Percentiles rank a stretch among this genome's conserved stretches.
These are phyloP conservation scores for Erigeron canadensis DNA, from an alignment of 129 eudicot species.

Conservation along the genomic window DNA sequence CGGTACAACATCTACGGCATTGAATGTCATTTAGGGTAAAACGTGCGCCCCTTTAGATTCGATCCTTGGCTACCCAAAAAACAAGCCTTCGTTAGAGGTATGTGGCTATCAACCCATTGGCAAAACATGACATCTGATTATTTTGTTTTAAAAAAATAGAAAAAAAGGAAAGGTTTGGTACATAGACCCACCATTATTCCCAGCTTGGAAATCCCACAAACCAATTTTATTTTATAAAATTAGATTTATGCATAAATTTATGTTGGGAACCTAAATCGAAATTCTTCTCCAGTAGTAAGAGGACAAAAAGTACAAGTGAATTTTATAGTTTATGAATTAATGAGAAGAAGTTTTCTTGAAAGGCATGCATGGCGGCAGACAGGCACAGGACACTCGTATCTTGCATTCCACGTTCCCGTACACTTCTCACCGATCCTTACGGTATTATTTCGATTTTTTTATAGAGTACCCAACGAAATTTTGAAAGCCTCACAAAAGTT, in stretches of 20 bases:
- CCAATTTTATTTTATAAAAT: neutral
- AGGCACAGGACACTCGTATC: slow-evolving; percentile 62
- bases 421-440: slow-evolving; percentile 31
- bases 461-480: too few species aligned
- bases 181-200: slow-evolving; percentile 17
- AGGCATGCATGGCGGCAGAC: slow-evolving; percentile 76
- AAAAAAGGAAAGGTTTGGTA: neutral
- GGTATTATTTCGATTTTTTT: too few species aligned
- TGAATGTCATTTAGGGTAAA: too few species aligned
- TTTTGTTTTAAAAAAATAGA: neutral
- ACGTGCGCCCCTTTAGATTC: too few species aligned
- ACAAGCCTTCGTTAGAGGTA: too few species aligned
- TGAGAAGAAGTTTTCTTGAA: slow-evolving; percentile 6
- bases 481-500: too few species aligned
- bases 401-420: slow-evolving; percentile 47
- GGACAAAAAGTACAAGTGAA: slow-evolving; percentile 19
- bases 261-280: slow-evolving; percentile 23
- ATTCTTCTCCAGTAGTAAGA: slow-evolving; percentile 8
- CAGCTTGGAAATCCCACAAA: slow-evolving; percentile 25
- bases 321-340: neutral
- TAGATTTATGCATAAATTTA: neutral
- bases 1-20: too few species aligned
- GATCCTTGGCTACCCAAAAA: too few species aligned
- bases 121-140: too few species aligned
- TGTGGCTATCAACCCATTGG: too few species aligned